phyloP scores from a whole-genome alignment of 805 yeast species.

The Yarrowia phangngaensis region DNA sequence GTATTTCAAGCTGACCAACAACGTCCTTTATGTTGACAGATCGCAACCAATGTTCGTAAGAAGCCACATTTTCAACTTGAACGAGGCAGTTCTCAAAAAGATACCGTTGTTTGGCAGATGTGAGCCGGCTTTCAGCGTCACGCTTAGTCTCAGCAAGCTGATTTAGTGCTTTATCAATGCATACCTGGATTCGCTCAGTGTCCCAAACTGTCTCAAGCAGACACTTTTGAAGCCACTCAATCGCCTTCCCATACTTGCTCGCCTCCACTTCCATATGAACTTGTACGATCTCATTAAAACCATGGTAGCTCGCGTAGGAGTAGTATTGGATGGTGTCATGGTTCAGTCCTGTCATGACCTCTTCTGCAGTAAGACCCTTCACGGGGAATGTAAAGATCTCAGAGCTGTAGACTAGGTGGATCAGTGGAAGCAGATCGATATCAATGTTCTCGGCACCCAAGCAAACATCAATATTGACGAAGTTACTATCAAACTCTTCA shows the following conservation, averaged over 20 bases:
- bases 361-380: conserved; percentile 67
- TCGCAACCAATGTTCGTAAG: conserved; percentile 50
- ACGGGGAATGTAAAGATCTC: conserved; percentile 74
- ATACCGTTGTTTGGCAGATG: conserved; percentile 55
- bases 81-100: conserved; percentile 47
- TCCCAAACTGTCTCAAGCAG: conserved; percentile 69
- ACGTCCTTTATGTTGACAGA: conserved; percentile 49
- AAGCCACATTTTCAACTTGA: conserved; percentile 6
- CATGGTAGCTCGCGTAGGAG: conserved; percentile 54
- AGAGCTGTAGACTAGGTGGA: conserved; percentile 53
- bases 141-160: conserved; percentile 61
- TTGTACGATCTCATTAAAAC: conserved; percentile 62
- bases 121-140: conserved; percentile 59
- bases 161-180: conserved; percentile 58
- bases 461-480: conserved; percentile 62
- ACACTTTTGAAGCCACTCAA: conserved; percentile 70
- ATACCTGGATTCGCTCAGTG: conserved; percentile 61
- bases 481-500: conserved; percentile 76
- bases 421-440: conserved; percentile 54
- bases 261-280: conserved; percentile 59
- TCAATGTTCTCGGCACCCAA: conserved; percentile 55
- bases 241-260: conserved; percentile 60
- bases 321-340: conserved; percentile 58
- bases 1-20: conserved; percentile 48
- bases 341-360: conserved; percentile 69